These are phyloP conservation scores for Suillus subaureus DNA, from an alignment of 768 basidiomycete species.

Conservation along the genomic window DNA sequence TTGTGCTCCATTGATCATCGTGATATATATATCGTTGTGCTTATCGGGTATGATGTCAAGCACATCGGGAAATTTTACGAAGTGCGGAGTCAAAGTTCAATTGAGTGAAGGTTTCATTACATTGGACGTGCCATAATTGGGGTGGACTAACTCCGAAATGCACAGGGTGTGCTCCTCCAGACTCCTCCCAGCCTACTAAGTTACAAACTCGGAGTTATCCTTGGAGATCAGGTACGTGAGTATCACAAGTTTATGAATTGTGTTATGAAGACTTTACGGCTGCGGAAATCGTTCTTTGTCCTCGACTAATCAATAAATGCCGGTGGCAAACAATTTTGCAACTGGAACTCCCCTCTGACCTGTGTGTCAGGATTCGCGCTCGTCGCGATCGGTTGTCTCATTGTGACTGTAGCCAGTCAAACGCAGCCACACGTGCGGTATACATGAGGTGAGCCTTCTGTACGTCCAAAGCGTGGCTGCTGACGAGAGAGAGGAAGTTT, in stretches of 20 bases:
- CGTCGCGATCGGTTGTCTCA: conserved; percentile 36
- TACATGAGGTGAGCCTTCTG: conserved; percentile 41
- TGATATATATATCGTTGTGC: conserved; percentile 10
- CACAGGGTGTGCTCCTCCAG: background rate
- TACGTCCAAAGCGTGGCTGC: conserved; percentile 38
- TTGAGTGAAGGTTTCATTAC: conserved; percentile 17
- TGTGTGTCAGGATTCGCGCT: conserved; percentile 28
- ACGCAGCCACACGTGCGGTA: conserved; percentile 35
- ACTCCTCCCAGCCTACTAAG: background rate
- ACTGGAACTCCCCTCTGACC: conserved; percentile 19
- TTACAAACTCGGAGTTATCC: conserved; percentile 5
- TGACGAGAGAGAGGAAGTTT: conserved; percentile 35
- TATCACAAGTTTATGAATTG: background rate
- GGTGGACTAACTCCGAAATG: conserved; percentile 5
- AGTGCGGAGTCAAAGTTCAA: conserved; percentile 9
- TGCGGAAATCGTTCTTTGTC: conserved; percentile 10
- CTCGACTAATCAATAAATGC: conserved; percentile 4
- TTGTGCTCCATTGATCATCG: conserved; percentile 10
- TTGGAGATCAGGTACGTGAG: conserved; percentile 8
- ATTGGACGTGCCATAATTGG: conserved; percentile 32
- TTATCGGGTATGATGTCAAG: conserved; percentile 1
- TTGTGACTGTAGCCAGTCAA: conserved; percentile 30
- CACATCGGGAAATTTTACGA: conserved; percentile 1
- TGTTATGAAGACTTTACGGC: conserved; percentile 6
- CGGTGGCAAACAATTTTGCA: conserved; percentile 2